phyloP scores from a whole-genome alignment of 1,139 yeast species.

The Torulaspora globosa region DNA sequence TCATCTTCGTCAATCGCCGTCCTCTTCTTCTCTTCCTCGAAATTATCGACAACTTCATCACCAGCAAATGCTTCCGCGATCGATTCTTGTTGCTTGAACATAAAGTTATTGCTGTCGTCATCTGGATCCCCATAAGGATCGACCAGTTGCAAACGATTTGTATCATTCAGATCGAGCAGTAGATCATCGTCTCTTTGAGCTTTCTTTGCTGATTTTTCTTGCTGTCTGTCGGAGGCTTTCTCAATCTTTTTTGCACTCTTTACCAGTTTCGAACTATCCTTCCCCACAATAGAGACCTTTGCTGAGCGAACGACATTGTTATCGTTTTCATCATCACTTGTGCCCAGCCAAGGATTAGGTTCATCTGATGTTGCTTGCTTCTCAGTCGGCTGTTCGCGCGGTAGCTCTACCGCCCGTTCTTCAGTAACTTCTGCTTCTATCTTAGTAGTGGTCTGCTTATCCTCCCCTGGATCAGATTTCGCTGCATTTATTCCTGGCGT shows the following conservation, averaged over 20 bases:
- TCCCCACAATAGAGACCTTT: conserved; percentile 53
- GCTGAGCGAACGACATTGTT: conserved; percentile 42
- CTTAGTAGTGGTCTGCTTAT: conserved; percentile 10
- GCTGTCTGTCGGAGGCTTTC: conserved; percentile 45
- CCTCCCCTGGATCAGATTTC: conserved; percentile 19
- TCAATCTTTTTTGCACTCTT: conserved; percentile 48
- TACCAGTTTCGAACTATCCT: conserved; percentile 49
- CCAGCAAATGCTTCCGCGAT: conserved; percentile 95
- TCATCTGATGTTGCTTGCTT: conserved; percentile 39
- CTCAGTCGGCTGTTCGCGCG: conserved; percentile 4
- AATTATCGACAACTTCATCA: conserved; percentile 79
- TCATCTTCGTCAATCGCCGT: conserved; percentile 80
- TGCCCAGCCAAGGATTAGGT: conserved; percentile 68
- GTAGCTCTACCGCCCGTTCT: conserved; percentile 9
- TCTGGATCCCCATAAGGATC: conserved; percentile 45
- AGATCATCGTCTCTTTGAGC: conserved; percentile 24
- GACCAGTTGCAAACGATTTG: conserved; percentile 40
- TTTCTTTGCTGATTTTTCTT: conserved; percentile 30
- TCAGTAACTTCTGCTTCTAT: conserved; percentile 13
- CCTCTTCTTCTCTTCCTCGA: conserved; percentile 66
- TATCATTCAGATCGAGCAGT: conserved; percentile 27
- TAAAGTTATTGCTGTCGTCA: conserved; percentile 37
- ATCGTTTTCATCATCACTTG: conserved; percentile 37
- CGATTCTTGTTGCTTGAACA: conserved; percentile 76
- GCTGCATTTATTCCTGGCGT: conserved; percentile 60